These are phyloP conservation scores for Micractinium conductrix DNA, from an alignment of 139 green algal genomes.

Conservation along the genomic window DNA sequence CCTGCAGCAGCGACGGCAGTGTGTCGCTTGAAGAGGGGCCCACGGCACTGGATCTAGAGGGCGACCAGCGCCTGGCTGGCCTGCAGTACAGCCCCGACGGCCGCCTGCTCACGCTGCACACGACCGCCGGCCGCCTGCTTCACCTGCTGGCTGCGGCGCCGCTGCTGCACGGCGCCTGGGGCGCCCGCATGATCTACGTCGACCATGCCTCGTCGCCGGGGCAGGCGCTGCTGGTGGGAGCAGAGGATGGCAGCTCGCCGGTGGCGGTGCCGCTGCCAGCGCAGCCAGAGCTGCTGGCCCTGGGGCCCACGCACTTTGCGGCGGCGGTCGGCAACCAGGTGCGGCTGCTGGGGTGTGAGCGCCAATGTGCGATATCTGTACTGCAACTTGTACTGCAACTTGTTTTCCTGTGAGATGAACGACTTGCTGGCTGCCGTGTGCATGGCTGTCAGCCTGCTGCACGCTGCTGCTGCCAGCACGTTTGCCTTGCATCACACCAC, in stretches of 20 bases:
- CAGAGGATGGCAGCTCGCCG: conserved; percentile 7
- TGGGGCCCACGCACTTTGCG: conserved; percentile 72
- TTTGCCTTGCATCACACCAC: too few species aligned
- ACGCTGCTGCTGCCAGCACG: too few species aligned
- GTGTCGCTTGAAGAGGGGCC: conserved; percentile 47
- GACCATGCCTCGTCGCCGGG: background rate
- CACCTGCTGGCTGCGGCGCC: conserved; percentile 9
- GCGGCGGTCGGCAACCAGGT: conserved; percentile 83
- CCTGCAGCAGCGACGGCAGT: conserved; percentile 20
- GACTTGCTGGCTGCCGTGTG: too few species aligned
- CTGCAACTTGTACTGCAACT: too few species aligned
- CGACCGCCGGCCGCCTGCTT: conserved; percentile 2
- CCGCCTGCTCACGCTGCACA: conserved; percentile 73
- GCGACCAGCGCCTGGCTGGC: conserved; percentile 43
- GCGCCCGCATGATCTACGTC: background rate
- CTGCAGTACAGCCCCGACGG: conserved; percentile 70
- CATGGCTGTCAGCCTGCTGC: too few species aligned
- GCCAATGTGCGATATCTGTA: too few species aligned
- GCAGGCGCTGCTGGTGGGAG: conserved; percentile 1
- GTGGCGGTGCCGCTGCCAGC: conserved; percentile 60
- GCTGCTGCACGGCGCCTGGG: conserved; percentile 24
- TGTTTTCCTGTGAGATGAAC: too few species aligned
- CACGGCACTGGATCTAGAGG: conserved; percentile 66
- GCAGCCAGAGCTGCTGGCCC: conserved; percentile 73
- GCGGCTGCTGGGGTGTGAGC: background rate